These are phyloP conservation scores for Chytriomyces sp. DNA, from an alignment of 192 early-diverging fungal genomes.

Conservation along the genomic window DNA sequence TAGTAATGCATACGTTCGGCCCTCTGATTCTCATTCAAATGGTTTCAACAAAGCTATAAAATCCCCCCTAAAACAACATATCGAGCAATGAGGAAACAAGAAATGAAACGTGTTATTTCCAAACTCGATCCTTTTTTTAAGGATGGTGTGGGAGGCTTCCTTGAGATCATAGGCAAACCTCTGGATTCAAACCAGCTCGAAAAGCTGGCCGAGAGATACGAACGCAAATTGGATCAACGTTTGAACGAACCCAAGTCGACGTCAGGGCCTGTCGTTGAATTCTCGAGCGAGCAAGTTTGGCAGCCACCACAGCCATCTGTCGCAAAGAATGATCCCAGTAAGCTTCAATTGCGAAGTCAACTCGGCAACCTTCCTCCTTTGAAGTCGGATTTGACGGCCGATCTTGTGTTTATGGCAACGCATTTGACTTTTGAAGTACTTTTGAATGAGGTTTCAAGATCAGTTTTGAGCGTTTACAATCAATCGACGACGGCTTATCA, in stretches of 20 bases:
- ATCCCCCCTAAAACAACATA: slow-evolving; percentile 6
- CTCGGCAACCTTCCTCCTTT: background rate
- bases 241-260: no score
- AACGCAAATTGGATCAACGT: slow-evolving; percentile 30
- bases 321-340: no score
- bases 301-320: background rate
- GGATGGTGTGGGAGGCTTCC: slow-evolving; percentile 35
- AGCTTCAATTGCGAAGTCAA: background rate
- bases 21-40: background rate
- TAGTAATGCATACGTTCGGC: background rate
- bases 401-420: slow-evolving; percentile 26
- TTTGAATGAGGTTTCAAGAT: slow-evolving; percentile 37
- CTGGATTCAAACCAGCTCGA: slow-evolving; percentile 17
- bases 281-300: background rate
- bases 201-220: slow-evolving; percentile 32
- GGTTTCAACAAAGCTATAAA: slow-evolving; percentile 4
- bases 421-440: slow-evolving; percentile 41
- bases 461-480: slow-evolving; percentile 54
- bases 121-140: slow-evolving; percentile 45
- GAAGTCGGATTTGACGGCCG: background rate
- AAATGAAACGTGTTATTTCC: slow-evolving; percentile 38
- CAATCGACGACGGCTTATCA: slow-evolving; percentile 37
- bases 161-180: slow-evolving; percentile 43
- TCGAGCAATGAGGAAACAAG: slow-evolving; percentile 29
- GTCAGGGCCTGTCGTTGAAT: no score